These are phyloP conservation scores for Pezicula radicicola DNA, from an alignment of 2,329 filamentous ascomycete genomes.

Conservation along the genomic window DNA sequence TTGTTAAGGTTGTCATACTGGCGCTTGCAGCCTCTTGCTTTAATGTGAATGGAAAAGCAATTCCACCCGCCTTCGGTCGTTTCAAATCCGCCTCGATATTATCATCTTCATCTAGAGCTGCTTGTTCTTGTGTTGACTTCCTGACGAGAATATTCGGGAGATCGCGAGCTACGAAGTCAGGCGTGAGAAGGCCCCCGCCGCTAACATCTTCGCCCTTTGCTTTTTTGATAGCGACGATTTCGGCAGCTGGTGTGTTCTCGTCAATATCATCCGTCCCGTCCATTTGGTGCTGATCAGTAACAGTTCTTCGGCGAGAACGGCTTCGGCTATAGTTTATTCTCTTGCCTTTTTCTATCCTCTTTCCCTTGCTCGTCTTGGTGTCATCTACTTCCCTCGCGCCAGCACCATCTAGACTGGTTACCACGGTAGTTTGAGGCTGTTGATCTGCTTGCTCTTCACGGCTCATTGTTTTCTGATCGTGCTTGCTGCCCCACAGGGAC, in stretches of 20 bases:
- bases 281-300: slow-evolving; percentile 50
- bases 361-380: slow-evolving; percentile 11
- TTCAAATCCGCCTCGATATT: slow-evolving; percentile 46
- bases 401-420: slow-evolving; percentile 38
- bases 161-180: slow-evolving; percentile 13
- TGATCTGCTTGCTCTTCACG: slow-evolving; percentile 51
- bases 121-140: slow-evolving; percentile 32
- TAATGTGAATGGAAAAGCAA: slow-evolving; percentile 72
- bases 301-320: slow-evolving; percentile 42
- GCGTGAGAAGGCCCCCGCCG: slow-evolving; percentile 6
- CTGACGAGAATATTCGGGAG: slow-evolving; percentile 14
- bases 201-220: slow-evolving; percentile 32
- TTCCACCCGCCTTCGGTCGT: slow-evolving; percentile 63
- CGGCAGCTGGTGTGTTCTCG: slow-evolving; percentile 40
- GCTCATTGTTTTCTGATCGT: slow-evolving; percentile 73
- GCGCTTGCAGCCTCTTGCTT: slow-evolving; percentile 56
- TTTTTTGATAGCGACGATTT: slow-evolving; percentile 39
- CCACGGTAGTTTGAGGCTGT: slow-evolving; percentile 27
- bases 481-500: slow-evolving; percentile 84
- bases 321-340: slow-evolving; percentile 28
- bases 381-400: slow-evolving; percentile 32
- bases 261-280: slow-evolving; percentile 28
- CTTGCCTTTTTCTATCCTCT: slow-evolving; percentile 6
- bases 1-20: slow-evolving; percentile 65
- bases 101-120: no score